Conservation (phyloP, 1,139 yeast species). For the Magnusiomyces fungicola region DNA sequence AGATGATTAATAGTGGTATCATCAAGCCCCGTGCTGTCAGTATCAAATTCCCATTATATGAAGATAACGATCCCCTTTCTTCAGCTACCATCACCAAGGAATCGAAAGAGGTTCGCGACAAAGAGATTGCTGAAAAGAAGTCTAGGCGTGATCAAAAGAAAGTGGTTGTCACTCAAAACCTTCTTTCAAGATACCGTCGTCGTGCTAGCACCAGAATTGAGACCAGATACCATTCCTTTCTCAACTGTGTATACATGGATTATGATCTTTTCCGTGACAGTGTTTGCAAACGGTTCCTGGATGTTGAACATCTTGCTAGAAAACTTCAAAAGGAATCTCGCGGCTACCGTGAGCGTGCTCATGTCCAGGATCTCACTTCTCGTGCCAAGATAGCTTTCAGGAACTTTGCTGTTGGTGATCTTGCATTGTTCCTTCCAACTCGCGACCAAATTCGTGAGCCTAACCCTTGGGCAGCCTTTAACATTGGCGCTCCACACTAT, state of each 20-base stretch:
- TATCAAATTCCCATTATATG: background rate
- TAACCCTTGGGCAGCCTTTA: conserved; percentile 84
- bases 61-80: no score
- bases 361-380: conserved; percentile 33
- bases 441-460: conserved; percentile 39
- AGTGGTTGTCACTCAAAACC: background rate
- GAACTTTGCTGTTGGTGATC: conserved; percentile 57
- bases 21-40: background rate
- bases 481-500: conserved; percentile 72
- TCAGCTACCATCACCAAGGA: no score
- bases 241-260: conserved; percentile 37
- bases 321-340: conserved; percentile 72
- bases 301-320: conserved; percentile 88
- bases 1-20: background rate
- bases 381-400: conserved; percentile 55
- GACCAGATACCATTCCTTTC: conserved; percentile 22
- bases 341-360: conserved; percentile 38
- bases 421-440: conserved; percentile 79
- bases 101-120: no score
- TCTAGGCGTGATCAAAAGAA: background rate
- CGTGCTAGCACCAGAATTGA: conserved; percentile 18
- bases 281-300: conserved; percentile 71
- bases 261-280: conserved; percentile 53
- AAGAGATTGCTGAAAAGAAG: background rate
- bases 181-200: conserved; percentile 5